Conservation (phyloP, 2,329 filamentous ascomycete species). For the Westerdykella aurantiaca region DNA sequence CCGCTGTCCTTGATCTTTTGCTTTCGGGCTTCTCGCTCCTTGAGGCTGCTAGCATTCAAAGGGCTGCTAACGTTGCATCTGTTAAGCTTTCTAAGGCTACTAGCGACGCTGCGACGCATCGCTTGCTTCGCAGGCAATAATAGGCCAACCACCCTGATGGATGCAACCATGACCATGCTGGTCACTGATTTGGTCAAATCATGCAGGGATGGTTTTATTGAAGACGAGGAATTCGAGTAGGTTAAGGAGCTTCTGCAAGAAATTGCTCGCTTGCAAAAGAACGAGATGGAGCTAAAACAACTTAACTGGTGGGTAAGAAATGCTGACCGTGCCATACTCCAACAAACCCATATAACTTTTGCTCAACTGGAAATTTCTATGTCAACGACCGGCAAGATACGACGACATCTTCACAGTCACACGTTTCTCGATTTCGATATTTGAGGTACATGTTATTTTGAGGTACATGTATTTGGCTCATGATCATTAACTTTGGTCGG, state of each 20-base stretch:
- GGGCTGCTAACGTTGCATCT: slow-evolving; percentile 4
- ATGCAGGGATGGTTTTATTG: not conserved
- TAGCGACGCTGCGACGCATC: too few species aligned
- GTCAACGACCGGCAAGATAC: slow-evolving; percentile 7
- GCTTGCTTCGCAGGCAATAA: not conserved
- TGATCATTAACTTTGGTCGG: too few species aligned
- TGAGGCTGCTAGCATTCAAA: not conserved
- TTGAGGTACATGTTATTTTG: not conserved
- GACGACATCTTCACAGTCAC: slow-evolving; percentile 4
- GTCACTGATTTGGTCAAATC: slow-evolving; percentile 3
- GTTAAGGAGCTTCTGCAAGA: slow-evolving; percentile 4
- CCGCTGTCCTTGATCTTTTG: not conserved
- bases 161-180: slow-evolving; percentile 7
- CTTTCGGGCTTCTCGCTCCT: not conserved
- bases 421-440: slow-evolving; percentile 7
- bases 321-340: slow-evolving; percentile 2
- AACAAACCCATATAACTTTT: not conserved
- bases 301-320: slow-evolving; percentile 1
- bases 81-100: slow-evolving; percentile 4
- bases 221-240: slow-evolving; percentile 1
- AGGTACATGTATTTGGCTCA: too few species aligned
- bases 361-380: slow-evolving; percentile 4
- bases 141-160: not conserved
- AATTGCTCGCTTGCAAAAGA: slow-evolving; percentile 1
- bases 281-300: not conserved